These are phyloP conservation scores for Pelargonium fulgidum DNA, from an alignment of 441 rosid genomes.

Conservation along the genomic window DNA sequence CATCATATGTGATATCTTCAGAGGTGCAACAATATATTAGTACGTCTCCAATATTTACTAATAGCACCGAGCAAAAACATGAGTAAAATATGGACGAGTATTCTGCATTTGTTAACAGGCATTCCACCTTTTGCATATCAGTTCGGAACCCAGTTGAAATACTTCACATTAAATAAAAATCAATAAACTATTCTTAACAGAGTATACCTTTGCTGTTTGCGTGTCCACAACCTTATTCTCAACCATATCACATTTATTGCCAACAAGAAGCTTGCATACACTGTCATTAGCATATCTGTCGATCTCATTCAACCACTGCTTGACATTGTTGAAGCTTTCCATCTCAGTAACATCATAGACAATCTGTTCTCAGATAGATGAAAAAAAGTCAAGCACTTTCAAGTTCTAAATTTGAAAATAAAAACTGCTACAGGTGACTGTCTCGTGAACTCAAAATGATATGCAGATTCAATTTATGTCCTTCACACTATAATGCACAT, in stretches of 20 bases:
- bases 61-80: neutral
- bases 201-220: conserved; percentile 68
- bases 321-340: conserved; percentile 95
- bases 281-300: conserved; percentile 82
- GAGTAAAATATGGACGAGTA: neutral
- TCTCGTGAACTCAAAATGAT: no score
- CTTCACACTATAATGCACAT: no score
- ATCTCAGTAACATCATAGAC: conserved; percentile 84
- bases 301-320: conserved; percentile 86
- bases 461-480: no score
- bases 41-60: no score
- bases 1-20: no score
- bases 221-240: conserved; percentile 78
- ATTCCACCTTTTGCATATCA: no score
- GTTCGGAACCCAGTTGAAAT: no score
- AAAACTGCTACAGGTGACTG: no score
- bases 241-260: conserved; percentile 83
- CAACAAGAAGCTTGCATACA: conserved; percentile 85
- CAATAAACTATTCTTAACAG: neutral
- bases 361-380: conserved; percentile 38
- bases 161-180: neutral
- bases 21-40: no score
- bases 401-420: no score
- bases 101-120: no score
- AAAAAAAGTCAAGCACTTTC: neutral